Percentiles rank a stretch among this genome's conserved stretches.
Conservation (phyloP, 306 rosid genomes). For the Bauhinia variegata region DNA sequence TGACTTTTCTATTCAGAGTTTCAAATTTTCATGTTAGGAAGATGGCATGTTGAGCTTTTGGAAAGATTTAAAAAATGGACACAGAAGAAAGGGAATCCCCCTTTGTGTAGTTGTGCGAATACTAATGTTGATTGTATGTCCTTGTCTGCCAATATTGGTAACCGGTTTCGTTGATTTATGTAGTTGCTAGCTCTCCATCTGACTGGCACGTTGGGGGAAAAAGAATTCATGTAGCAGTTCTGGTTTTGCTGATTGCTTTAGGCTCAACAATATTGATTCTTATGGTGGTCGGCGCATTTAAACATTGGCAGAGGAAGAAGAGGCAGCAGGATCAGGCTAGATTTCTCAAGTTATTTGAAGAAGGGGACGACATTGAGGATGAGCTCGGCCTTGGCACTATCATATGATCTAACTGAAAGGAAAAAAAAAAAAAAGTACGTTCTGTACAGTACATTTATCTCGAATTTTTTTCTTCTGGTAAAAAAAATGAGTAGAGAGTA, state of each 20-base stretch:
- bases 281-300: conserved; percentile 54
- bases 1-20: conserved; percentile 14
- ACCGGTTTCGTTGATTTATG: conserved; percentile 34
- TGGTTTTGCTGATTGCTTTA: conserved; percentile 52
- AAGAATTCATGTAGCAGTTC: conserved; percentile 48
- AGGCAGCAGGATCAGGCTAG: conserved; percentile 78
- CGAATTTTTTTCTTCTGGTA: too few relatives aligned
- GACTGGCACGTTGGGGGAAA: conserved; percentile 37
- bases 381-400: conserved; percentile 64
- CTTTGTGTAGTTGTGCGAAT: too few relatives aligned
- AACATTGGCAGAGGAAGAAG: conserved; percentile 77
- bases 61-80: too few relatives aligned
- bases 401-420: conserved; percentile 48
- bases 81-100: too few relatives aligned
- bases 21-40: background rate
- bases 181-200: conserved; percentile 53
- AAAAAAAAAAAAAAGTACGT: conserved; percentile 14
- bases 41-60: too few relatives aligned
- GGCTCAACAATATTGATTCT: conserved; percentile 38
- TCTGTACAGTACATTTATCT: too few relatives aligned
- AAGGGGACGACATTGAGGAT: conserved; percentile 70
- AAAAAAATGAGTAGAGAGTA: conserved; percentile 18
- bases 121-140: background rate
- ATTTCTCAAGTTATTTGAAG: conserved; percentile 75
- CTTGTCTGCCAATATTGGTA: conserved; percentile 22